These are phyloP conservation scores for Tetrahymena elliotti DNA, from an alignment of 73 alveolate species.

Conservation along the genomic window DNA sequence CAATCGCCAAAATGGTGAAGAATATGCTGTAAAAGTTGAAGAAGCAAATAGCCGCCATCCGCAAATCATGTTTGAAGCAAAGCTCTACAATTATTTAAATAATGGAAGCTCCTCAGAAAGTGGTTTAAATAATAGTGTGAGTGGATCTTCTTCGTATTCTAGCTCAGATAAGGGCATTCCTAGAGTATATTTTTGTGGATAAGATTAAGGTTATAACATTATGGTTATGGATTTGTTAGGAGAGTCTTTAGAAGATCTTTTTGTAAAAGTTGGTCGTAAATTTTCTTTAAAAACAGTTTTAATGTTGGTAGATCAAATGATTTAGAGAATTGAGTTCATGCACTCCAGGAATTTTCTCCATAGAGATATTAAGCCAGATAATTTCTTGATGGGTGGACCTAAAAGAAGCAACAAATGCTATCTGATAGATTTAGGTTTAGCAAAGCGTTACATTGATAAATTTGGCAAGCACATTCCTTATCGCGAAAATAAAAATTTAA, in stretches of 20 bases:
- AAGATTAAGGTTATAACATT: conserved; percentile 71
- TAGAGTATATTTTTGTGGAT: conserved; percentile 57
- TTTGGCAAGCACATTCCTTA: conserved; percentile 83
- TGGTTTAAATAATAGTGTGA: not conserved
- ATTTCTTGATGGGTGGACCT: conserved; percentile 83
- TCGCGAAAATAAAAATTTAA: conserved; percentile 85
- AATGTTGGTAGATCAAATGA: conserved; percentile 73
- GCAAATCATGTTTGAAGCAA: conserved; percentile 84
- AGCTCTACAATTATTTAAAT: conserved; percentile 57
- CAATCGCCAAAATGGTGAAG: conserved; percentile 59
- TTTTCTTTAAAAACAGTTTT: conserved; percentile 76
- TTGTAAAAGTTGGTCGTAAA: conserved; percentile 54
- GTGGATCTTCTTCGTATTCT: not conserved
- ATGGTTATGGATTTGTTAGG: conserved; percentile 89
- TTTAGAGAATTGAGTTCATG: conserved; percentile 68
- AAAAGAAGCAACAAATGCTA: conserved; percentile 70
- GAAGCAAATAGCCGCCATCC: conserved; percentile 76
- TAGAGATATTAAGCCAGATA: conserved; percentile 95
- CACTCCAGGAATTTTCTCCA: conserved; percentile 85
- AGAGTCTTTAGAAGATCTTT: conserved; percentile 77
- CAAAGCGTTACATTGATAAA: conserved; percentile 74
- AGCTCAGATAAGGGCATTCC: conserved; percentile 80
- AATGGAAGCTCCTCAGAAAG: not conserved
- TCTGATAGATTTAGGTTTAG: conserved; percentile 90
- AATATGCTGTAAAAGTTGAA: conserved; percentile 80